Conservation (phyloP, 2,329 filamentous ascomycete genomes). For the Zalaria sp. region DNA sequence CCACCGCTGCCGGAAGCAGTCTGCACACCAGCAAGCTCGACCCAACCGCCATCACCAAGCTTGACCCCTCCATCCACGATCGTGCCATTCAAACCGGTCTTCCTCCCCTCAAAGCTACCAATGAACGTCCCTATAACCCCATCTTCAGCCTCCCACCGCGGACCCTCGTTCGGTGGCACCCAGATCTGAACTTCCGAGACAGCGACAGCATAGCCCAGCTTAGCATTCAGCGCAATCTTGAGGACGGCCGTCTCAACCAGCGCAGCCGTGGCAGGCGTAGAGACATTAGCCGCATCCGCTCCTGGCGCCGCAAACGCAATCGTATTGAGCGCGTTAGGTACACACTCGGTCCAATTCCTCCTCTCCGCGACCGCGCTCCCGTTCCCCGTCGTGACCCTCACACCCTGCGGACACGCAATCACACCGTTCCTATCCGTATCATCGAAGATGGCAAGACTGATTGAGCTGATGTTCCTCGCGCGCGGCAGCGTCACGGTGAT, state of each 20-base stretch:
- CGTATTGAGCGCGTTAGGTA: constrained; percentile 8
- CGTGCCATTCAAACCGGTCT: constrained; percentile 9
- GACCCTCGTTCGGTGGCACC: constrained; percentile 11
- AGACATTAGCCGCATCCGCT: background rate
- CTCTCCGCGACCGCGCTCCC: constrained; percentile 5
- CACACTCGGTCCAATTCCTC: constrained; percentile 6
- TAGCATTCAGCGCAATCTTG: constrained; percentile 7
- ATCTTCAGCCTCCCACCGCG: constrained; percentile 12
- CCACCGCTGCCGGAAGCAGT: constrained; percentile 3
- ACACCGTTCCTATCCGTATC: constrained; percentile 22
- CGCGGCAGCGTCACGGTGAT: constrained; percentile 9
- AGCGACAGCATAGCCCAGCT: constrained; percentile 8
- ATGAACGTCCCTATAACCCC: constrained; percentile 10
- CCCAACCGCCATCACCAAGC: constrained; percentile 8
- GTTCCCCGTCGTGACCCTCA: constrained; percentile 6
- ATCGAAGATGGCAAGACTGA: constrained; percentile 17
- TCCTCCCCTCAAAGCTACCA: constrained; percentile 8
- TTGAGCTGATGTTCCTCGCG: constrained; percentile 7
- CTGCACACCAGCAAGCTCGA: constrained; percentile 8
- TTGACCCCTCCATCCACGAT: constrained; percentile 9
- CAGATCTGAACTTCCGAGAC: constrained; percentile 13
- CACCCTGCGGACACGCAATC: constrained; percentile 10
- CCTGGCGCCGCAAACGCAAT: constrained; percentile 5
- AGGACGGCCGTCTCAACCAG: constrained; percentile 9
- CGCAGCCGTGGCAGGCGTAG: background rate